Evolutionary conservation across 1,284 basidiomycete species (phyloP), one percentile per base, ranked within the genome.

Genomic region (Ustilago trichophora): DNA sequence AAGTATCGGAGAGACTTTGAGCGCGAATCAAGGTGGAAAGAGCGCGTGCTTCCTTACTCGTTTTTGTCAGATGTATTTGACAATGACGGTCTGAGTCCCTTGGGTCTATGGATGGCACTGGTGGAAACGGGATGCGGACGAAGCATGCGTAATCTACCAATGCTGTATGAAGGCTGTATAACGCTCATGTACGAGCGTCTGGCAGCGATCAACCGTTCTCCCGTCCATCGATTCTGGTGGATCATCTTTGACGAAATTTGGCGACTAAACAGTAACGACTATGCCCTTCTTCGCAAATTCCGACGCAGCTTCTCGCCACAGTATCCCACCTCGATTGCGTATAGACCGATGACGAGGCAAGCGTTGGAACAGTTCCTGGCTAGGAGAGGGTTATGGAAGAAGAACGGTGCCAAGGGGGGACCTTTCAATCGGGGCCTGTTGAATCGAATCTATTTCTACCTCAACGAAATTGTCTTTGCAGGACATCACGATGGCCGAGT

Each of bases 141-240:
- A 13, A 84, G 87, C 15, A 86, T 90, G n/a, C 84, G 85, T 22
- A 77, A 85, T 47, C 80, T 90, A 37, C 83, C 88, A 71, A 68
- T 83, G 16, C 82, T 83, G 10, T 87, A 85, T 71, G 84, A 85
- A 54, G 82, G 80, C 22, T 83, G 86, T 0, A 85, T 91, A 35
- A 81, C 80, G 48, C 82, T 85, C n/a, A 85, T 87, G 10, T 87
- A 88, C 76, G 85, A 87, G 47, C 85, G 90, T 21, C 83, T 88
- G 56, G 71, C 82, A 7, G 84, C 83, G n/a, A 87, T 90, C 34
- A 83, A 86, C 2, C 76, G 74, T 0, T 85, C 85, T 1, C 84
- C 85, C 62, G 81, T 87, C 1, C 83, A 86, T n/a, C 86, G 87
- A 1, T 91, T 90, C 88, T 92, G 91, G 90, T 91, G 89, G 77